Evolutionary conservation across 176 grass and related monocot species (phyloP), one percentile per base, ranked within the genome.

Genomic region (Avena eriantha): DNA sequence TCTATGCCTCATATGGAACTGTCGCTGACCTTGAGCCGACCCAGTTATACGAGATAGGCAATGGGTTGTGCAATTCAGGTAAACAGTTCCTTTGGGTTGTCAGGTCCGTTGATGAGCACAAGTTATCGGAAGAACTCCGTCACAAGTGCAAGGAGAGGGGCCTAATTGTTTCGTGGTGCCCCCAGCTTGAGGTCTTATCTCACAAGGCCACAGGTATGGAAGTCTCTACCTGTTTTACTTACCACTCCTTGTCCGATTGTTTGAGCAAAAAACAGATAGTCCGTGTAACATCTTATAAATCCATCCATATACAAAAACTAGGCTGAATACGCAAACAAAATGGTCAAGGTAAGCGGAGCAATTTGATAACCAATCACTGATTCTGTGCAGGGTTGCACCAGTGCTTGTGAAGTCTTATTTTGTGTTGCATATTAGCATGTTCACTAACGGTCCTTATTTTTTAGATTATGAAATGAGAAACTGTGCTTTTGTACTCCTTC

Each of bases 111-210:
- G 3, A 76, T 10, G 48, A 76, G 24, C 48, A 76, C 24, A 76
- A 19, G 73, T 2, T 53, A 0, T 76, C 24, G 1, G 73, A 53
- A 5, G 3, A 76, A 76, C 14, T 10, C 24, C 24, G 48, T 76
- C 15, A 2, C 66, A 76, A 19, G 45, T 41, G 45, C 45, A 47
- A 10, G 45, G 45, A 47, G 45, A 47, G 45, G 45, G 45, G 45
- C 3, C 7, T 76, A 33, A 33, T 3, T 76, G 46, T 76, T 76
- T 33, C 24, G 0, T 76, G 73, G 15, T 76, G 73, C 1, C 73
- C 73, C 24, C 48, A 76, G 24, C 23, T 53, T 19, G 73, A 76
- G 24, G 73, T 76, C 24, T 76, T 53, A 19, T 51, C 73, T 51
- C 73, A 76, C 47, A 33, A 76, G 73, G 47, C 48, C 48, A 53